Conservation (phyloP, 352 stramenopile species). For the Pythium brachiatum region DNA sequence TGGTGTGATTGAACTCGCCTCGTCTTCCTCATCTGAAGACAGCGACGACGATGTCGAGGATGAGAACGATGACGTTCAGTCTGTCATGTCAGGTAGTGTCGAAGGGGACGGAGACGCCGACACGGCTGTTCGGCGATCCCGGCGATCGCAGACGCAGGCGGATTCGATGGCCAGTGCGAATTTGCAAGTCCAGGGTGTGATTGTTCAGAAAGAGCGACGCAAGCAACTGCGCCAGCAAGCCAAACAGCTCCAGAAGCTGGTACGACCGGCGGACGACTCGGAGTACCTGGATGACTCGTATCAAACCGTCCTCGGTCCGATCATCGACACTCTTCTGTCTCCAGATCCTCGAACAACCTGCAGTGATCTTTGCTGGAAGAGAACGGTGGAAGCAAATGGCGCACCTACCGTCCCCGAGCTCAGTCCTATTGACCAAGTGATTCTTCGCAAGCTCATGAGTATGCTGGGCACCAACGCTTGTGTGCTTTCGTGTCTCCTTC, state of each 20-base stretch:
- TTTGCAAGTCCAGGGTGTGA: conserved; percentile 56
- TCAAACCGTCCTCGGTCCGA: conserved; percentile 28
- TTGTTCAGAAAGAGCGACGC: conserved; percentile 46
- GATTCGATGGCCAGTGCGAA: conserved; percentile 59
- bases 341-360: conserved; percentile 29
- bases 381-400: neutral
- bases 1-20: conserved; percentile 30
- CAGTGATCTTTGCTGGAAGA: conserved; percentile 42
- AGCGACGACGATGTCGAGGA: conserved; percentile 7
- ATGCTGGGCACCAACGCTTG: conserved; percentile 37
- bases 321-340: conserved; percentile 23
- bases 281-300: conserved; percentile 78
- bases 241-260: conserved; percentile 39
- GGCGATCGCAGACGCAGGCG: conserved; percentile 59
- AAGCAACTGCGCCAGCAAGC: conserved; percentile 35
- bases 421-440: conserved; percentile 34
- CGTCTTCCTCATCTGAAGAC: conserved; percentile 18
- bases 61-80: conserved; percentile 15
- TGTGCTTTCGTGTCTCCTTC: conserved; percentile 8
- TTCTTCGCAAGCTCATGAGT: conserved; percentile 48
- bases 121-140: conserved; percentile 41
- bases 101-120: conserved; percentile 7
- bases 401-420: neutral
- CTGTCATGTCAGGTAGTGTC: conserved; percentile 16
- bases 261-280: conserved; percentile 45